Evolutionary conservation across 805 yeast genomes (phyloP).

Genomic region (Saccharomycopsis selenospora): DNA sequence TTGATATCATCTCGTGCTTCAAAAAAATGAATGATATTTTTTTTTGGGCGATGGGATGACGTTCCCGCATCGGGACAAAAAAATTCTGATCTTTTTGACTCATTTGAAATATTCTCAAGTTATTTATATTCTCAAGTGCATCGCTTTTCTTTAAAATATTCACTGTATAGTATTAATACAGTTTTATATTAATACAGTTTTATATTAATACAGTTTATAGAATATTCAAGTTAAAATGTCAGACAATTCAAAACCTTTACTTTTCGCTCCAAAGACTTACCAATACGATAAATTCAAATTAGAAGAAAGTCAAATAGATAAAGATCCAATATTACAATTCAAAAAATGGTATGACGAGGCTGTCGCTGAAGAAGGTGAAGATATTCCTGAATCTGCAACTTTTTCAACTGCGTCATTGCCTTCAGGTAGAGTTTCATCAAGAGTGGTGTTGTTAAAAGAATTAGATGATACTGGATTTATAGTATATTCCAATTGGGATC

Average conservation of each 20-base stretch:
- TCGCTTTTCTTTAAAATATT: too few relatives aligned
- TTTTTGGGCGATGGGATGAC: too few relatives aligned
- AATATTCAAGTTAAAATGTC: too few relatives aligned
- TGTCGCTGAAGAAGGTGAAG: conserved; percentile 40
- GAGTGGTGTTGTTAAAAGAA: conserved; percentile 84
- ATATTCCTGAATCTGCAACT: conserved; percentile 75
- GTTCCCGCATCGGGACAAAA: too few relatives aligned
- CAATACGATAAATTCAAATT: conserved; percentile 71
- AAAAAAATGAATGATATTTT: too few relatives aligned
- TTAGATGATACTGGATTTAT: conserved; percentile 79
- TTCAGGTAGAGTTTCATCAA: conserved; percentile 79
- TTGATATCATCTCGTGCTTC: too few relatives aligned
- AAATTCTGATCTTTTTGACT: too few relatives aligned
- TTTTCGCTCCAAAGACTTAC: conserved; percentile 80
- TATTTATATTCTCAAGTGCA: too few relatives aligned
- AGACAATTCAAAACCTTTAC: conserved; percentile 22
- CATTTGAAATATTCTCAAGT: too few relatives aligned
- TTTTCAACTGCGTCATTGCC: conserved; percentile 88
- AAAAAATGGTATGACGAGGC: conserved; percentile 82
- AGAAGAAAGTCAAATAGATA: conserved; percentile 42
- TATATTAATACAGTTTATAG: too few relatives aligned
- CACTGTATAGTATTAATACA: too few relatives aligned
- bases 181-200: too few relatives aligned
- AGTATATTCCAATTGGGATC: conserved; percentile 86
- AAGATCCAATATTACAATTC: conserved; percentile 72